These are phyloP conservation scores for Patellifolia procumbens DNA, from an alignment of 179 eudicot genomes.

Conservation along the genomic window DNA sequence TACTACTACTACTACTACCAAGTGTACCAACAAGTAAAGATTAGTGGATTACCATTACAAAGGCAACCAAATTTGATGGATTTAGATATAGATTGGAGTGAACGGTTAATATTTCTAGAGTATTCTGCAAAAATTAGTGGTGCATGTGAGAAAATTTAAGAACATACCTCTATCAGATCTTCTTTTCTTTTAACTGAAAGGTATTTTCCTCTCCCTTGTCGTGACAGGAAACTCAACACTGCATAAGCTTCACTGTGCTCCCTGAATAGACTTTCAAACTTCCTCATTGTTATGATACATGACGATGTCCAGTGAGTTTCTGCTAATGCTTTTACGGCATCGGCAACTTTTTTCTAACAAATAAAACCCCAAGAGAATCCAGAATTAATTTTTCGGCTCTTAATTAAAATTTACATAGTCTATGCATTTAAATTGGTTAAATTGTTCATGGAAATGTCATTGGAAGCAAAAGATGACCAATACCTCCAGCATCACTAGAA, in stretches of 20 bases:
- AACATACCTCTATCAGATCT: conserved; percentile 60
- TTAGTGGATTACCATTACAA: neutral
- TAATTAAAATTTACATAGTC: neutral
- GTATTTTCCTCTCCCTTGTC: conserved; percentile 53
- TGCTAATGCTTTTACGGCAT: conserved; percentile 48
- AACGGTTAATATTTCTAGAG: no score
- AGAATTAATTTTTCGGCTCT: neutral
- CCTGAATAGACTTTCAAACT: conserved; percentile 56
- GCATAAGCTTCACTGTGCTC: conserved; percentile 60
- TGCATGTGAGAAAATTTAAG: neutral
- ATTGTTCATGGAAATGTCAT: neutral
- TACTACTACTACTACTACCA: no score
- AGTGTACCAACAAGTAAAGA: neutral
- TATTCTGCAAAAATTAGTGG: neutral
- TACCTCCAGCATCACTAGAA: conserved; percentile 59
- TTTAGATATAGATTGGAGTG: no score
- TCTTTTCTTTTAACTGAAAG: conserved; percentile 48
- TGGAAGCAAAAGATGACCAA: neutral
- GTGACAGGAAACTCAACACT: conserved; percentile 67
- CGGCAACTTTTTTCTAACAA: conserved; percentile 52
- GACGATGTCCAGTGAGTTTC: conserved; percentile 81
- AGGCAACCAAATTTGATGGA: no score
- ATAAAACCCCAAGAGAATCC: neutral
- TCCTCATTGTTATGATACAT: conserved; percentile 68
- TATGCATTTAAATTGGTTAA: neutral